These are phyloP conservation scores for Irpex sp. DNA, from an alignment of 1,284 basidiomycete species.

Conservation along the genomic window DNA sequence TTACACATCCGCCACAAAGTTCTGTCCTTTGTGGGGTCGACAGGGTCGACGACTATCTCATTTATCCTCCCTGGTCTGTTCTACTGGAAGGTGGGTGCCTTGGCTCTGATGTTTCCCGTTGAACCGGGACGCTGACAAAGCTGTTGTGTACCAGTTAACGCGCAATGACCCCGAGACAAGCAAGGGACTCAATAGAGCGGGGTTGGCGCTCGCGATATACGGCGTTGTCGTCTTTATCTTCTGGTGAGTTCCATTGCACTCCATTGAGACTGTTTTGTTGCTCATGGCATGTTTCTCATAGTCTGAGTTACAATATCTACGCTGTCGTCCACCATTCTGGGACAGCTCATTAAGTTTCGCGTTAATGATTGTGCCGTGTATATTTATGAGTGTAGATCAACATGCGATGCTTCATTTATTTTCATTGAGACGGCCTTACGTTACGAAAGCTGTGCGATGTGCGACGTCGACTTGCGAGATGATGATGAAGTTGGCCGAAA, in stretches of 20 bases:
- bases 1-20: conserved; percentile 42
- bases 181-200: conserved; percentile 54
- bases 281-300: background rate
- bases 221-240: conserved; percentile 83
- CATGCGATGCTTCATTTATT: background rate
- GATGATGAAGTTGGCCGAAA: background rate
- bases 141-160: conserved; percentile 49
- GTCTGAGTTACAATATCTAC: conserved; percentile 73
- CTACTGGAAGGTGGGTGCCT: conserved; percentile 66
- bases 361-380: background rate
- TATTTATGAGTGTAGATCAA: background rate
- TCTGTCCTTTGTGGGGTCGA: conserved; percentile 93
- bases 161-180: conserved; percentile 54
- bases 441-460: background rate
- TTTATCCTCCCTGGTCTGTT: conserved; percentile 94
- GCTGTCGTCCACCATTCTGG: conserved; percentile 38
- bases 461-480: background rate
- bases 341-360: conserved; percentile 16
- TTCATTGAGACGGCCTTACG: background rate
- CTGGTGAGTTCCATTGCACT: conserved; percentile 59
- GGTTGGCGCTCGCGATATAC: conserved; percentile 71
- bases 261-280: conserved; percentile 31
- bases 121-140: conserved; percentile 7
- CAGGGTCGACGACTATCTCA: conserved; percentile 94
- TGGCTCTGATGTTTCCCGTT: background rate